Percentiles rank a stretch among this genome's conserved stretches.
These are phyloP conservation scores for Fusarium sp. DNA, from an alignment of 2,329 filamentous ascomycete species.

Conservation along the genomic window DNA sequence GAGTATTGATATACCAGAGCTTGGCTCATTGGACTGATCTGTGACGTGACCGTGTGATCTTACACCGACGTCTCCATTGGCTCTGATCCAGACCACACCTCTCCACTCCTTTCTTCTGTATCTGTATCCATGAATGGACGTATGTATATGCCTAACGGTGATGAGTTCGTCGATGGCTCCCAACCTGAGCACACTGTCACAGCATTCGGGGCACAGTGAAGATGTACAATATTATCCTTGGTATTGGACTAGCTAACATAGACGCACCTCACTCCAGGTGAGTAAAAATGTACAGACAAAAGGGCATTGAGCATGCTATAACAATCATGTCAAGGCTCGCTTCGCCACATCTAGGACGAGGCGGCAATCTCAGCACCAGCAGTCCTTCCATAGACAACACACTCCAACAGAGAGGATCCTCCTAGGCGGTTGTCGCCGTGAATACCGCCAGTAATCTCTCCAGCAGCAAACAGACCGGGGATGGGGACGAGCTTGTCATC, in stretches of 20 bases:
- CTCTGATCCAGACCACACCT: not conserved
- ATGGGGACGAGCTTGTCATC: conserved; percentile 57
- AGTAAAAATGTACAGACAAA: conserved; percentile 20
- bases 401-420: conserved; percentile 72
- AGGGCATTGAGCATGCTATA: not conserved
- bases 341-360: conserved; percentile 1
- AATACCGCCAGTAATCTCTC: conserved; percentile 73
- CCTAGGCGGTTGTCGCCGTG: conserved; percentile 73
- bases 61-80: not conserved
- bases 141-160: not conserved
- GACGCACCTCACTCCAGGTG: conserved; percentile 38
- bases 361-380: conserved; percentile 56
- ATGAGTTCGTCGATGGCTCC: not conserved
- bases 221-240: not conserved
- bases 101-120: not conserved
- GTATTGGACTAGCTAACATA: conserved; percentile 2
- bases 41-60: not conserved
- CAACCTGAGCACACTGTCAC: not conserved
- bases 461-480: conserved; percentile 70
- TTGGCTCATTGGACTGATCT: not conserved
- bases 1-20: not conserved
- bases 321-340: not conserved
- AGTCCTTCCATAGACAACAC: conserved; percentile 72
- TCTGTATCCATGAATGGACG: not conserved
- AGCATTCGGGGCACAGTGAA: not conserved